Evolutionary conservation across 2,329 filamentous ascomycete species (phyloP).

Genomic region (Trichoderma aggressivum): DNA sequence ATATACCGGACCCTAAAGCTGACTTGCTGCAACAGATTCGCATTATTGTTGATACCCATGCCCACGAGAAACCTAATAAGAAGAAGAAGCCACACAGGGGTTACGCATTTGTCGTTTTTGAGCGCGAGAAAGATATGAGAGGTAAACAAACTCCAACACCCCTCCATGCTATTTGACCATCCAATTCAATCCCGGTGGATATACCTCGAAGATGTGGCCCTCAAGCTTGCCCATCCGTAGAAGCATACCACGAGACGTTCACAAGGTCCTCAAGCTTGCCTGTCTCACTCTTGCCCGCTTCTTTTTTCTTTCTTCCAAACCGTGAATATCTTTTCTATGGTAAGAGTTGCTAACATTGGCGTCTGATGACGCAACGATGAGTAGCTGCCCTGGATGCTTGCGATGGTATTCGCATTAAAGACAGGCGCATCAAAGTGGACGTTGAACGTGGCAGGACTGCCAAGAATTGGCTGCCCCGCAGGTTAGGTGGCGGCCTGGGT

Average conservation of each 20-base stretch:
- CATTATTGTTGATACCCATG: constrained; percentile 74
- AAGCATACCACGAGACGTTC: constrained; percentile 45
- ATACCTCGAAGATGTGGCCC: constrained; percentile 37
- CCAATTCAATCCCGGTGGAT: constrained; percentile 12
- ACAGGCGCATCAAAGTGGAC: constrained; percentile 87
- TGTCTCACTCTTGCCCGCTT: constrained; percentile 36
- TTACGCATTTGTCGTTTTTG: constrained; percentile 96
- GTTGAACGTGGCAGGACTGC: constrained; percentile 95
- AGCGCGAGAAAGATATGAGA: constrained; percentile 98
- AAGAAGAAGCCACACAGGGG: constrained; percentile 80
- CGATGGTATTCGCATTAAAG: constrained; percentile 90
- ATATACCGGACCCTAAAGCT: background rate
- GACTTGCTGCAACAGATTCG: constrained; percentile 62
- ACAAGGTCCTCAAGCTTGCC: constrained; percentile 57
- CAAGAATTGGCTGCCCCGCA: constrained; percentile 86
- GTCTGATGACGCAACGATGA: constrained; percentile 54
- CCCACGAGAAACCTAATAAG: constrained; percentile 66
- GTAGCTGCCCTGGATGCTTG: constrained; percentile 83
- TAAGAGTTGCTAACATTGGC: constrained; percentile 68
- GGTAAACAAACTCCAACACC: constrained; percentile 61
- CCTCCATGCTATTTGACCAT: constrained; percentile 13
- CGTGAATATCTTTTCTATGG: constrained; percentile 34
- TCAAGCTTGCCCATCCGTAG: constrained; percentile 41
- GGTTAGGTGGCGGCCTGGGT: constrained; percentile 87
- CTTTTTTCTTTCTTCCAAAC: constrained; percentile 27